Evolutionary conservation across 2,329 filamentous ascomycete species (phyloP).

Genomic region (Tolypocladium amazonense): DNA sequence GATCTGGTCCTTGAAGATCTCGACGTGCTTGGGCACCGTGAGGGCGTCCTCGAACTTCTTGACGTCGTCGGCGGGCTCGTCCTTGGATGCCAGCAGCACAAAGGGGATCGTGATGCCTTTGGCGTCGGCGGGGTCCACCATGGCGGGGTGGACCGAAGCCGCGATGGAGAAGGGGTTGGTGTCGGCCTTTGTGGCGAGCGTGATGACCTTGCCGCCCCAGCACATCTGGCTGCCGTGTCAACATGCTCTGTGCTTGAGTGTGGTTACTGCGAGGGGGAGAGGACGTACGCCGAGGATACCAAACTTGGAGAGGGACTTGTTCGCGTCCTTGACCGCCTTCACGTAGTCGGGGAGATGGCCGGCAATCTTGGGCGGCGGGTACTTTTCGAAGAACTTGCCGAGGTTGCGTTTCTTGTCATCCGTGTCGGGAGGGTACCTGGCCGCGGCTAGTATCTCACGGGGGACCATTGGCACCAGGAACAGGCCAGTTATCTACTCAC

Average conservation of each 20-base stretch:
- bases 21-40: slow-evolving; percentile 45
- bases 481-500: slow-evolving; percentile 16
- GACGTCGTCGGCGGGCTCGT: slow-evolving; percentile 46
- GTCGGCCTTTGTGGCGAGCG: slow-evolving; percentile 36
- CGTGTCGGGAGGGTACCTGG: slow-evolving; percentile 50
- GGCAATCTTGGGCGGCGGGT: slow-evolving; percentile 35
- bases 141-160: slow-evolving; percentile 47
- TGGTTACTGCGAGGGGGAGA: background rate
- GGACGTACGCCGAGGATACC: slow-evolving; percentile 47
- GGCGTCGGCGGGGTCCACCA: slow-evolving; percentile 54
- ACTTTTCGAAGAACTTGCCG: slow-evolving; percentile 44
- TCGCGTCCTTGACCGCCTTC: slow-evolving; percentile 38
- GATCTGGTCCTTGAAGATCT: slow-evolving; percentile 56
- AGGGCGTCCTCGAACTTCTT: slow-evolving; percentile 46
- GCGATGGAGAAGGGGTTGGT: slow-evolving; percentile 45
- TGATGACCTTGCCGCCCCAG: slow-evolving; percentile 61
- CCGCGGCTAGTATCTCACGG: background rate
- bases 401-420: slow-evolving; percentile 52
- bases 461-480: too few relatives aligned
- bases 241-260: background rate
- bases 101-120: slow-evolving; percentile 49
- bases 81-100: slow-evolving; percentile 53
- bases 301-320: slow-evolving; percentile 46
- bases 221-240: slow-evolving; percentile 35
- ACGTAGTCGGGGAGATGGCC: slow-evolving; percentile 43